Conservation (phyloP, 768 basidiomycete species). For the Suillus subluteus region DNA sequence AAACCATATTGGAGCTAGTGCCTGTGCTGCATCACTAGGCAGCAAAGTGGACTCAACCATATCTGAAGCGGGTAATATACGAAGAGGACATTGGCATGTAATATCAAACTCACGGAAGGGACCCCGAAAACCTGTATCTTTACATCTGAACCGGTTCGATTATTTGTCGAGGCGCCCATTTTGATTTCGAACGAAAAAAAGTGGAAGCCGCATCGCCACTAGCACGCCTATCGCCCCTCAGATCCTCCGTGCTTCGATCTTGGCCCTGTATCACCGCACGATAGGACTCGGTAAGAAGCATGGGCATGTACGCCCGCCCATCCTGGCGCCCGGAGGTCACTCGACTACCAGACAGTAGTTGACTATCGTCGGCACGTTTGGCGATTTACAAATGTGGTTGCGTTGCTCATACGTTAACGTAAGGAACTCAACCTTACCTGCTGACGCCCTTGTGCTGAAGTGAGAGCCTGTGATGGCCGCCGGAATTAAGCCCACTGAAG, state of each 20-base stretch:
- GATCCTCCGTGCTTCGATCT: constrained; percentile 17
- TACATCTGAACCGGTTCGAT: constrained; percentile 26
- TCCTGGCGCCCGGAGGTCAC: neutral
- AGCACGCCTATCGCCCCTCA: constrained; percentile 15
- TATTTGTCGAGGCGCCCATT: constrained; percentile 9
- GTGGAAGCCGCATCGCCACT: constrained; percentile 16
- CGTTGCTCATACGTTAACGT: neutral
- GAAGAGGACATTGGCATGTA: constrained; percentile 4
- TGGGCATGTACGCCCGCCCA: neutral
- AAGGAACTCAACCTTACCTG: neutral
- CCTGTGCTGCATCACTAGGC: constrained; percentile 3
- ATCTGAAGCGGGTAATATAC: constrained; percentile 17
- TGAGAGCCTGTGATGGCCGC: neutral
- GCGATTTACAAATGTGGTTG: neutral
- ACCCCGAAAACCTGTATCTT: constrained; percentile 27
- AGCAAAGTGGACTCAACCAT: constrained; percentile 21
- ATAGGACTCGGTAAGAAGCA: constrained; percentile 3
- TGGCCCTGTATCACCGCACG: constrained; percentile 9
- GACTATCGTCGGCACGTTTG: neutral
- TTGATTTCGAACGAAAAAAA: neutral
- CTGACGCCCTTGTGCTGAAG: no score
- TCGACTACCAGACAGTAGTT: neutral
- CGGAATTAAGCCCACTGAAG: neutral
- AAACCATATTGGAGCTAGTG: constrained; percentile 6
- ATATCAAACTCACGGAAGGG: constrained; percentile 13